phyloP scores from a whole-genome alignment of 2,329 filamentous ascomycete genomes.

The Alternaria sp. region DNA sequence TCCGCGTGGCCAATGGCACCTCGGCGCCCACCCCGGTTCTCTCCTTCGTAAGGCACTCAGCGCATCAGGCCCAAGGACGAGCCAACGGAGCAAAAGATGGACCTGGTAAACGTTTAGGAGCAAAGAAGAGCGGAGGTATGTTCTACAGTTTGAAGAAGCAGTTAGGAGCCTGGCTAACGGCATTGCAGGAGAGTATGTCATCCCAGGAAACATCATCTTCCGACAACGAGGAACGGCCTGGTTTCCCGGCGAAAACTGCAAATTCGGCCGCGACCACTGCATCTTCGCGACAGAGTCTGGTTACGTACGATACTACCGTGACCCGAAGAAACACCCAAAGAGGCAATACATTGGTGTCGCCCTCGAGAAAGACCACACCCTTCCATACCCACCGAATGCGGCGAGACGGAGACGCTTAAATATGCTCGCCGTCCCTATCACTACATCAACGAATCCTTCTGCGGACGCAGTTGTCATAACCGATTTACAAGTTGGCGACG shows the following conservation, averaged over 20 bases:
- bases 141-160: neutral
- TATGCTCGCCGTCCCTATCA: constrained; percentile 63
- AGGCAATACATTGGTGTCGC: constrained; percentile 94
- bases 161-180: neutral
- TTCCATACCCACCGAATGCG: constrained; percentile 78
- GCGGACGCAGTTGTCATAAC: constrained; percentile 33
- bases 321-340: constrained; percentile 80
- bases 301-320: constrained; percentile 96
- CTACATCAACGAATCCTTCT: neutral
- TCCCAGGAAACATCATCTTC: constrained; percentile 97
- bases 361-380: constrained; percentile 78
- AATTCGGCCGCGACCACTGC: constrained; percentile 94
- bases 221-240: constrained; percentile 93
- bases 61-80: constrained; percentile 69
- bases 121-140: constrained; percentile 86
- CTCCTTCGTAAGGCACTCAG: constrained; percentile 64
- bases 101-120: constrained; percentile 85
- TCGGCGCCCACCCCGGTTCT: constrained; percentile 44
- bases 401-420: constrained; percentile 77
- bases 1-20: constrained; percentile 43
- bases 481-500: constrained; percentile 15
- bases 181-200: constrained; percentile 80
- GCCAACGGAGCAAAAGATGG: constrained; percentile 75
- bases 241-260: constrained; percentile 94
- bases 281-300: constrained; percentile 85